These are phyloP conservation scores for Sanghuangporus weigelae DNA, from an alignment of 1,284 basidiomycete genomes.

Conservation along the genomic window DNA sequence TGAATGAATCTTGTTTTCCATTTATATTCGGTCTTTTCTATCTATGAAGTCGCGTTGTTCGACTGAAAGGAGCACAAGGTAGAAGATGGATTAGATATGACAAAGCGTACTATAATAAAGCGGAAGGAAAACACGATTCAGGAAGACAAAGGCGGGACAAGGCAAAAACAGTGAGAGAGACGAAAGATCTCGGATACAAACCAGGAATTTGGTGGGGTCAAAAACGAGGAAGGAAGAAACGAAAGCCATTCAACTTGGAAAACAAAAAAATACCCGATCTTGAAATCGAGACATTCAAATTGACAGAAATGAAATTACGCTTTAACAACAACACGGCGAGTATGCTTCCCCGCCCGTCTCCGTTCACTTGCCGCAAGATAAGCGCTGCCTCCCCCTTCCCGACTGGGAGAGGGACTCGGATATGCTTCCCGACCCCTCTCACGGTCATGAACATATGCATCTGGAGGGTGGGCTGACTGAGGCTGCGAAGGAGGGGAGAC, in stretches of 20 bases:
- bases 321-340: slow-evolving; percentile 41
- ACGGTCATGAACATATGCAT: neutral
- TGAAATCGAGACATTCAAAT: neutral
- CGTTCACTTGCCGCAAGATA: slow-evolving; percentile 35
- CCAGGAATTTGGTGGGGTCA: neutral
- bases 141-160: neutral
- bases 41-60: neutral
- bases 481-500: neutral
- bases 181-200: neutral
- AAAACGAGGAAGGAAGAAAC: neutral
- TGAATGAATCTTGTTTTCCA: neutral
- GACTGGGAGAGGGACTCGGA: neutral
- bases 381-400: slow-evolving; percentile 36
- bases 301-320: neutral
- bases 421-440: neutral
- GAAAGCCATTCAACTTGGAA: neutral
- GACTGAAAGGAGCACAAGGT: neutral
- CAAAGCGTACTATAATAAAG: neutral
- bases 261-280: neutral
- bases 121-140: neutral
- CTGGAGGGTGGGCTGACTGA: neutral
- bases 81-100: neutral
- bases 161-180: neutral
- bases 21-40: neutral
- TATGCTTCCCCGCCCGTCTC: slow-evolving; percentile 68